Percentiles rank a stretch among this genome's conserved stretches.
Evolutionary conservation across 2,329 filamentous ascomycete species (phyloP).

Genomic region (Zalaria obscura): DNA sequence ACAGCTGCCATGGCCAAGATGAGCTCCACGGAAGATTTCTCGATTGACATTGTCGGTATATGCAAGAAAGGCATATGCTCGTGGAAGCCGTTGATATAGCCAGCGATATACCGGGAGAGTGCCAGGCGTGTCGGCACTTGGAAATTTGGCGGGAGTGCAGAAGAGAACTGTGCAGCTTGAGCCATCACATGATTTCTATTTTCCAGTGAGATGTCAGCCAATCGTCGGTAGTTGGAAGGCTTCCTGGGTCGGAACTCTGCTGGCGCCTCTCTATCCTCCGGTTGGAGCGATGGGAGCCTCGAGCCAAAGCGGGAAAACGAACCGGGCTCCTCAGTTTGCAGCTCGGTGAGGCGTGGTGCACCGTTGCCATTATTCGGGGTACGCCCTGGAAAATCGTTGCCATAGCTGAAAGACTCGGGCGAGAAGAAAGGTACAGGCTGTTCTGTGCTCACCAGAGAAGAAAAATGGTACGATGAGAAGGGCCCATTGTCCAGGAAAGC

Average conservation of each 20-base stretch:
- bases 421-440: slow-evolving; percentile 29
- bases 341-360: background rate
- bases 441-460: slow-evolving; percentile 23
- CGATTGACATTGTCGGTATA: slow-evolving; percentile 48
- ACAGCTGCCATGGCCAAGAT: slow-evolving; percentile 54
- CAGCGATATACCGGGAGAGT: slow-evolving; percentile 53
- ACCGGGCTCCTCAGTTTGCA: slow-evolving; percentile 1
- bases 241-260: background rate
- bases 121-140: slow-evolving; percentile 56
- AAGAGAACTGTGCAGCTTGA: slow-evolving; percentile 1
- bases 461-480: slow-evolving; percentile 23
- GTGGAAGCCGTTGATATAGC: slow-evolving; percentile 54
- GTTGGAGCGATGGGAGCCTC: slow-evolving; percentile 4
- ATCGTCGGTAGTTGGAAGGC: no score
- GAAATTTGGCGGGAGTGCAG: slow-evolving; percentile 25
- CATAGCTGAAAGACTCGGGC: slow-evolving; percentile 21
- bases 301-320: slow-evolving; percentile 5
- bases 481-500: slow-evolving; percentile 24
- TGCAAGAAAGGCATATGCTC: slow-evolving; percentile 50
- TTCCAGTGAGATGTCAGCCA: slow-evolving; percentile 3
- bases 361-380: background rate
- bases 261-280: slow-evolving; percentile 3
- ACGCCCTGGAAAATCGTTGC: slow-evolving; percentile 11
- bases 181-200: slow-evolving; percentile 2
- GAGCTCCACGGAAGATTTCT: slow-evolving; percentile 53